phyloP scores from a whole-genome alignment of 2,329 filamentous ascomycete species.

The Scopulariopsis brevicaulis region DNA sequence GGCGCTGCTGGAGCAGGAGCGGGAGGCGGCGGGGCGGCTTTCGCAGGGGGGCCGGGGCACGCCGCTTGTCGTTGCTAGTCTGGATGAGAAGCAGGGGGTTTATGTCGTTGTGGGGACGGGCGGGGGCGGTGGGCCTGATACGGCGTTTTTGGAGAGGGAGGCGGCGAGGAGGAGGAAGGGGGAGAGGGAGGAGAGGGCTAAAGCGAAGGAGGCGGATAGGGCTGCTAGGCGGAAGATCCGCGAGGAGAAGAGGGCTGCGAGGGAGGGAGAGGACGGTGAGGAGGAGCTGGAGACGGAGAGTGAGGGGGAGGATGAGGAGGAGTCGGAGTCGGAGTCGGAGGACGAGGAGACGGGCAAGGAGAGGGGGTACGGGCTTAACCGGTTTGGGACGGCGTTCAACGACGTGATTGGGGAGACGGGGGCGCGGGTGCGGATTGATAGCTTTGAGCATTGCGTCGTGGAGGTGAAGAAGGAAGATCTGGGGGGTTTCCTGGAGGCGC shows the following conservation, averaged over 20 bases:
- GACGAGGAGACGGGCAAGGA: constrained; percentile 41
- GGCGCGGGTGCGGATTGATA: constrained; percentile 82
- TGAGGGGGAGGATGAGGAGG: constrained; percentile 19
- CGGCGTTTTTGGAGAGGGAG: constrained; percentile 56
- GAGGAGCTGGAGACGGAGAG: constrained; percentile 35
- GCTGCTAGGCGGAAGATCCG: constrained; percentile 44
- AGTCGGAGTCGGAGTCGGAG: constrained; percentile 34
- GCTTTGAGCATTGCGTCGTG: constrained; percentile 94
- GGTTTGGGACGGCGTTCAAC: constrained; percentile 91
- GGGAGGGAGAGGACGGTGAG: constrained; percentile 32
- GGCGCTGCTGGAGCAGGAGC: constrained; percentile 81
- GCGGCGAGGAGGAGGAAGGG: constrained; percentile 51
- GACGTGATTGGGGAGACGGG: constrained; percentile 89
- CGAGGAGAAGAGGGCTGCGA: constrained; percentile 51
- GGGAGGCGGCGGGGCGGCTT: constrained; percentile 58
- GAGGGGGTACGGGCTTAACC: constrained; percentile 67
- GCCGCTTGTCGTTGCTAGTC: constrained; percentile 78
- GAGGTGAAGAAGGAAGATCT: constrained; percentile 97
- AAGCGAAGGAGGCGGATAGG: constrained; percentile 46
- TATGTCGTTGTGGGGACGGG: constrained; percentile 92
- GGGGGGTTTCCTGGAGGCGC: constrained; percentile 74
- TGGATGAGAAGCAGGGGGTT: constrained; percentile 77
- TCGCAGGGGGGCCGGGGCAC: constrained; percentile 61
- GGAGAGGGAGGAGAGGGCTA: constrained; percentile 51
- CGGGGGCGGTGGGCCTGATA: constrained; percentile 68